phyloP scores from a whole-genome alignment of 805 yeast species.

The Ogataea nitratoaversa region DNA sequence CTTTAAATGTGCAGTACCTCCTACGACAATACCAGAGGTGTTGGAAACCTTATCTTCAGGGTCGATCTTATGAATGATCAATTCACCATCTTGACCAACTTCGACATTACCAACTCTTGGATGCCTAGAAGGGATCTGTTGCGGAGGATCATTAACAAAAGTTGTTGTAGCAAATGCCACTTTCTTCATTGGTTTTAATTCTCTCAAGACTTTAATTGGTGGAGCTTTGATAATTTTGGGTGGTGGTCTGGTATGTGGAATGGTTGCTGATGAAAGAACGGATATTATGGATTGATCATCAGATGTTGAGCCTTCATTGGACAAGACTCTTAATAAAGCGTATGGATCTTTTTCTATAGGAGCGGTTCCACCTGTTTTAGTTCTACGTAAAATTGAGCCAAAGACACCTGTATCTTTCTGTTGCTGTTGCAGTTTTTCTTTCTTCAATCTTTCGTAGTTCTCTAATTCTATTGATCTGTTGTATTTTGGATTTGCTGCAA shows the following conservation, averaged over 20 bases:
- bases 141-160: conserved; percentile 80
- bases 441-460: conserved; percentile 14
- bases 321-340: conserved; percentile 11
- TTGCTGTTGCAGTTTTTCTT: conserved; percentile 16
- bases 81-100: conserved; percentile 29
- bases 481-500: conserved; percentile 30
- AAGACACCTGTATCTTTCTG: conserved; percentile 21
- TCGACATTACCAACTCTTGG: conserved; percentile 78
- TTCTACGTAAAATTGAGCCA: conserved; percentile 29
- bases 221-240: conserved; percentile 24
- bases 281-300: conserved; percentile 7
- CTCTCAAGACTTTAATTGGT: conserved; percentile 24
- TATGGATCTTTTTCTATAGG: conserved; percentile 10
- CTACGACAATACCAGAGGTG: conserved; percentile 73
- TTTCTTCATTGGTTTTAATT: conserved; percentile 43
- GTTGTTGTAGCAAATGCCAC: conserved; percentile 78
- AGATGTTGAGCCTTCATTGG: conserved; percentile 13
- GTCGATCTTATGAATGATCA: conserved; percentile 30
- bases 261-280: conserved; percentile 4
- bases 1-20: conserved; percentile 68
- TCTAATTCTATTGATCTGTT: conserved; percentile 24
- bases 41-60: conserved; percentile 31
- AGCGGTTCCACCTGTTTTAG: conserved; percentile 17
- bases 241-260: conserved; percentile 27
- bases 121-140: conserved; percentile 83